Evolutionary conservation across 2,329 filamentous ascomycete genomes (phyloP).

Genomic region (Periconia sp.): DNA sequence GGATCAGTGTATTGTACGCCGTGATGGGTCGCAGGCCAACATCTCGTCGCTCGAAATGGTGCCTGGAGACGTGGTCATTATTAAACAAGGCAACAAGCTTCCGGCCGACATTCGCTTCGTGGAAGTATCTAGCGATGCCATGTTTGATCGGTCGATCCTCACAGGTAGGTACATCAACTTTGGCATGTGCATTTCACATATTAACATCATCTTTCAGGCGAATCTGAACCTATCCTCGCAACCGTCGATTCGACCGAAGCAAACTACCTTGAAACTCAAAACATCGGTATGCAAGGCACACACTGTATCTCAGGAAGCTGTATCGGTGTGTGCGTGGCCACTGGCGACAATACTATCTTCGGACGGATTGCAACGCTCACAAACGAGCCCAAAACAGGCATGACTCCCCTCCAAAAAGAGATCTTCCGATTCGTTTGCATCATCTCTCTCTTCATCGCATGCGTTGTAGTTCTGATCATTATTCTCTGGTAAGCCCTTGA

Average conservation of each 20-base stretch:
- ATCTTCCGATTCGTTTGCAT: conserved; percentile 71
- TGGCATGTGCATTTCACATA: neutral
- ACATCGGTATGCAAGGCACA: conserved; percentile 77
- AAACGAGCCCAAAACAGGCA: conserved; percentile 65
- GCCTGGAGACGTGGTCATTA: conserved; percentile 68
- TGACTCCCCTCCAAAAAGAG: conserved; percentile 72
- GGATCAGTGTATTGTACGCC: conserved; percentile 66
- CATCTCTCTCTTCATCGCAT: conserved; percentile 68
- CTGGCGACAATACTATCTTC: conserved; percentile 73
- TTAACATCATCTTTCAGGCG: conserved; percentile 48
- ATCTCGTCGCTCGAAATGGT: conserved; percentile 64
- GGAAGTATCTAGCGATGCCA: conserved; percentile 67
- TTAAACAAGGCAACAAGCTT: conserved; percentile 73
- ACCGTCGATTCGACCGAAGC: conserved; percentile 64
- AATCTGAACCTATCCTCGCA: conserved; percentile 66
- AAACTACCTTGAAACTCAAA: conserved; percentile 76
- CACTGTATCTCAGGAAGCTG: conserved; percentile 72
- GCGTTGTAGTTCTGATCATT: conserved; percentile 66
- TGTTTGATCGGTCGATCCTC: conserved; percentile 72
- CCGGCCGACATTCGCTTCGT: conserved; percentile 73
- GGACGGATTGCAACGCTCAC: conserved; percentile 74
- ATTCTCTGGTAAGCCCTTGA: conserved; percentile 60
- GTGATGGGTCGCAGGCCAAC: conserved; percentile 57
- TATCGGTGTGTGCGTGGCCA: conserved; percentile 69
- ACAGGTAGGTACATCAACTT: conserved; percentile 53